Base-by-base conservation (phyloP, 257 asterid species). In the Galeopsis tetrahit region DNA sequence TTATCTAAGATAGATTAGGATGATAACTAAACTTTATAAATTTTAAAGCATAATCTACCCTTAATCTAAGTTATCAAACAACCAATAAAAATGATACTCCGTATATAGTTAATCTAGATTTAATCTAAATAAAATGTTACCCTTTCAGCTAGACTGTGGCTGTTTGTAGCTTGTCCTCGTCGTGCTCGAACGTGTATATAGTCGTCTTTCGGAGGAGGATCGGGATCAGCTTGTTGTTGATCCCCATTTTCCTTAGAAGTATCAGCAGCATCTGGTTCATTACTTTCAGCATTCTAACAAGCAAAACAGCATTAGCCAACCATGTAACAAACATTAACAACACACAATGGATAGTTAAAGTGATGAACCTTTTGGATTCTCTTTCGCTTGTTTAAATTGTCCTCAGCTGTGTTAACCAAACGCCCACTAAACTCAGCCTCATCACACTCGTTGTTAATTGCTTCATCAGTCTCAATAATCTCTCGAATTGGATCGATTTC, bases 131-230 rank as follows among this genome's bases (percentile, higher is more conserved):
- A n/a, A n/a, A n/a, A n/a, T n/a, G 68, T 74, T 77, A 90, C 97
- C 82, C 97, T 86, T 84, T 90, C 97, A 65, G 97, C 97, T 63
- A 90, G 96, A 78, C 97, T 90, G 36, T 90, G 97, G 82, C 96
- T 90, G 75, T 90, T 90, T 33, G 97, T 88, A 5, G 97, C 97
- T 80, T 88, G 97, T 33, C 97, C 97, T 80, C 91, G 77, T 44
- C 91, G 74, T 43, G 97, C 96, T 53, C 97, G 76, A 73, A 86
- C 74, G 42, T 85, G 93, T 65, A 90, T 82, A 68, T 88, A 86
- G 7, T 86, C 94, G 66, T 85, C 90, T 76, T 85, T 89, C 6
- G 88, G 85, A n/a, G 88, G 85, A n/a, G 86, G 79, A 80, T 83
- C 94, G 2, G 95, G 84, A 21, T 21, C 28, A 21, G 28, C 28